Base-by-base conservation (phyloP, 1,284 basidiomycete genomes). In the Calocybe gambosa region DNA sequence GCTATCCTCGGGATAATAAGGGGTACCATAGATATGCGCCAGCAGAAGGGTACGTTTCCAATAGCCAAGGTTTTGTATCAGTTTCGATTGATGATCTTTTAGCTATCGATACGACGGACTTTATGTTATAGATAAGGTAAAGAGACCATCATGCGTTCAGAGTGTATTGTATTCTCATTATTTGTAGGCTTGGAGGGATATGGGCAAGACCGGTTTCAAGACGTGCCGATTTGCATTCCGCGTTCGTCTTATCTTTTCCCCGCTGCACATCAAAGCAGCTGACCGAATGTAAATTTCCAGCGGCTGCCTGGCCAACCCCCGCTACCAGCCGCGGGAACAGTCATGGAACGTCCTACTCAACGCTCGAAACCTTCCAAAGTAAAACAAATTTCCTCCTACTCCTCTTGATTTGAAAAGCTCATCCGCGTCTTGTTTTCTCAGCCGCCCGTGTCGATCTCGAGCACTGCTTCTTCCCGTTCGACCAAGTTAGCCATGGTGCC, bases 21-120 rank as follows among this genome's bases (percentile, higher is more conserved):
- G 25, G 36, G 2, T 21, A n/a, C 4, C 58, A 53, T 3, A 37
- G 26, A n/a, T 63, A 56, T 47, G 61, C 61, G 20, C 63, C 63
- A 20, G 19, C 40, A 20, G 46, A 55, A 54, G 63, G 63, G 60
- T 63, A 42, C 10, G 49, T 47, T 8, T 31, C 12, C 6, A 12
- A n/a, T n/a, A n/a, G n/a, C n/a, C n/a, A n/a, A n/a, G n/a, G n/a
- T n/a, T n/a, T 10, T 31, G 13, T 10, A 13, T 12, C 8, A 31
- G 13, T 31, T 31, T n/a, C 29, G 12, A 10, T 31, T 8, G 29
- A n/a, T 31, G 3, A 31, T 31, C 6, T 4, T 28, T 43, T 25
- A 55, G 53, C 0, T 47, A 53, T 38, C 53, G 51, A 33, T 55
- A 51, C 33, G 53, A 55, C 41, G 53, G 53, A 2, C 51, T 55